Percentiles rank a stretch among this genome's conserved stretches.
These are phyloP conservation scores for Mucor velutinosus DNA, from an alignment of 371 early-diverging fungal genomes.

Conservation along the genomic window DNA sequence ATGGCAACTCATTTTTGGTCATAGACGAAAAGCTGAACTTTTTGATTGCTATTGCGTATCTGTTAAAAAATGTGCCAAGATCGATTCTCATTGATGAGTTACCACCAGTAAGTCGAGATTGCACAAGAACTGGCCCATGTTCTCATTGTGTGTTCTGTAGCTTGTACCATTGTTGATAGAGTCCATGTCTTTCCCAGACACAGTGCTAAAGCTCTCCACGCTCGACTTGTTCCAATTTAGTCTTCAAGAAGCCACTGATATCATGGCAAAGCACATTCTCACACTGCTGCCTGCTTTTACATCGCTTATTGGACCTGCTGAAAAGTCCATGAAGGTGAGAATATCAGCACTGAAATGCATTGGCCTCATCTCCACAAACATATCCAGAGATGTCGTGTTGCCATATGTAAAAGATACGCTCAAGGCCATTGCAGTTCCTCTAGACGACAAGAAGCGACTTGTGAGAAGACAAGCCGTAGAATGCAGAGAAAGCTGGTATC, in stretches of 20 bases:
- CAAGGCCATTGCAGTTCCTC: slow-evolving; percentile 54
- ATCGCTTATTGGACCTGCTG: slow-evolving; percentile 26
- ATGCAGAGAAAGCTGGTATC: slow-evolving; percentile 82
- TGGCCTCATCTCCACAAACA: slow-evolving; percentile 61
- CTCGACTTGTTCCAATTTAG: slow-evolving; percentile 73
- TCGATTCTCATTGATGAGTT: slow-evolving; percentile 77
- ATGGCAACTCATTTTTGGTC: not conserved
- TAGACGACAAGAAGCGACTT: slow-evolving; percentile 87
- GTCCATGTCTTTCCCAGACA: slow-evolving; percentile 62
- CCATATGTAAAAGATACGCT: slow-evolving; percentile 66
- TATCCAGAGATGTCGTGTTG: slow-evolving; percentile 59
- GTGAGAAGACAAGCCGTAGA: slow-evolving; percentile 88
- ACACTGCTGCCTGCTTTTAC: slow-evolving; percentile 52
- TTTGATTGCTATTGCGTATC: slow-evolving; percentile 78
- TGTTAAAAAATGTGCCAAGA: slow-evolving; percentile 79
- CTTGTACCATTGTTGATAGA: slow-evolving; percentile 77
- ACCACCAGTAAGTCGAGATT: slow-evolving; percentile 55
- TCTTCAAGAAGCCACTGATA: slow-evolving; percentile 56
- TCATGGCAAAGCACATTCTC: slow-evolving; percentile 58
- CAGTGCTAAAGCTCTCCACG: slow-evolving; percentile 70
- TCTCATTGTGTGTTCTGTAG: slow-evolving; percentile 29
- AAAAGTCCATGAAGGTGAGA: slow-evolving; percentile 55
- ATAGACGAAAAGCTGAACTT: slow-evolving; percentile 62
- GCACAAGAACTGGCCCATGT: not conserved
- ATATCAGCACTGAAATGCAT: slow-evolving; percentile 73